Conservation (phyloP, 768 basidiomycete species). For the Psilocybe azurescens region DNA sequence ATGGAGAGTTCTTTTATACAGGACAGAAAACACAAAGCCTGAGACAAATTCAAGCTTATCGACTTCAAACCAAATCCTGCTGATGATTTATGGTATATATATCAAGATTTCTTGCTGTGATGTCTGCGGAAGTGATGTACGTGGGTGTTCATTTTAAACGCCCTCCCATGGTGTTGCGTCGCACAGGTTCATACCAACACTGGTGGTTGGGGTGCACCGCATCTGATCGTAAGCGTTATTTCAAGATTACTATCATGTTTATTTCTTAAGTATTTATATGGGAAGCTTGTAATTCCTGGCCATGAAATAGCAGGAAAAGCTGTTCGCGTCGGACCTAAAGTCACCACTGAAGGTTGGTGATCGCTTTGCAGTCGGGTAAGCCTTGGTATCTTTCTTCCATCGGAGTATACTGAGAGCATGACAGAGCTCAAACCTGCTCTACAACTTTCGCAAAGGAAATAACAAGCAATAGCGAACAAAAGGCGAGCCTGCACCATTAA, state of each 20-base stretch:
- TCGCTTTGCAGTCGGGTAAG: slow-evolving; percentile 51
- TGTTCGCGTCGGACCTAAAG: slow-evolving; percentile 56
- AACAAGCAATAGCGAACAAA: slow-evolving; percentile 56
- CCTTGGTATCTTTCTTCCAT: background rate
- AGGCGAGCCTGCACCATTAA: background rate
- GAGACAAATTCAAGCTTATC: slow-evolving; percentile 40
- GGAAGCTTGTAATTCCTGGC: slow-evolving; percentile 43
- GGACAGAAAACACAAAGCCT: background rate
- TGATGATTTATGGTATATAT: slow-evolving; percentile 58
- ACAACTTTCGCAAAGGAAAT: slow-evolving; percentile 50
- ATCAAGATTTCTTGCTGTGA: slow-evolving; percentile 55
- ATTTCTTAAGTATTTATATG: background rate
- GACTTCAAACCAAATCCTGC: slow-evolving; percentile 58
- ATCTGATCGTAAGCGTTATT: slow-evolving; percentile 26
- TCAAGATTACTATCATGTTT: background rate
- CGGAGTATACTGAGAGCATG: slow-evolving; percentile 21
- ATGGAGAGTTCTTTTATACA: background rate
- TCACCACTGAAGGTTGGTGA: slow-evolving; percentile 63
- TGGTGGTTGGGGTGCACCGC: slow-evolving; percentile 39
- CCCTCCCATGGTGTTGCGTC: background rate
- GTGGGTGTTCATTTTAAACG: slow-evolving; percentile 7
- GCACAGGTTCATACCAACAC: slow-evolving; percentile 43
- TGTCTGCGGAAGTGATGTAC: slow-evolving; percentile 59
- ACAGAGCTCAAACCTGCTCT: slow-evolving; percentile 52
- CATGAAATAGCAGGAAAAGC: slow-evolving; percentile 65